Base-by-base conservation (phyloP, 2,329 filamentous ascomycete species). In the Thielaviopsis punctulata region DNA sequence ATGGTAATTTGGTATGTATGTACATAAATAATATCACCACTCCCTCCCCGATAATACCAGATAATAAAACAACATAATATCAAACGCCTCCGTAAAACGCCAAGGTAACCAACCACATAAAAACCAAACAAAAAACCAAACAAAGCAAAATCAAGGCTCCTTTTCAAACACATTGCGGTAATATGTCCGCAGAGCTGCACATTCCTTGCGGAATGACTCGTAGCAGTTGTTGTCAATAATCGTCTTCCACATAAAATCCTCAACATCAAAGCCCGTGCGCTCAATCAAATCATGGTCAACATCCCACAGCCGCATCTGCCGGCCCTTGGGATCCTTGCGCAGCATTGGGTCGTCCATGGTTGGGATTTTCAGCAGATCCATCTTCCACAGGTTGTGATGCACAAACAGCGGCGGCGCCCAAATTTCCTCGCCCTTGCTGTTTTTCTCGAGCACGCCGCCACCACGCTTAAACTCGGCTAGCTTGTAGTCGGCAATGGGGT, bases 301-400 rank as follows among this genome's bases (percentile, higher is more conserved):
- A 15, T 47, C 48, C 52, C 52, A 53, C n/a, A 53, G 25, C 8
- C 52, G 48, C 46, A 49, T 47, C 27, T 50, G 48, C 41, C 45
- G 4, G 15, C 52, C 52, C 7, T 25, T 19, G 21, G 3, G 24
- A 33, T 53, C 49, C 12, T 30, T 15, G n/a, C 41, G 21, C 25
- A 53, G 36, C n/a, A 46, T 41, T 4, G 41, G 52, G 19, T 53
- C 52, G 27, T 53, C 43, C 36, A 43, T 22, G 30, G 19, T 22
- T 9, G 56, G 55, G 6, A 66, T 52, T 13, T 56, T 57, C 13
- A 56, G 56, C 25, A 66, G 58, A 56, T 68, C 63, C 51, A 66
- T 60, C 57, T 67, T 66, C 57, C 63, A 59, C n/a, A 62, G 60
- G 58, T 65, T 66, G 58, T 63, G 62, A 57, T 67, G 65, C 43